A percentile compares a stretch with the other conserved stretches of the same genome.
Evolutionary conservation across 176 grass and related monocot genomes (phyloP).

Genomic region (Luzula sylvatica): DNA sequence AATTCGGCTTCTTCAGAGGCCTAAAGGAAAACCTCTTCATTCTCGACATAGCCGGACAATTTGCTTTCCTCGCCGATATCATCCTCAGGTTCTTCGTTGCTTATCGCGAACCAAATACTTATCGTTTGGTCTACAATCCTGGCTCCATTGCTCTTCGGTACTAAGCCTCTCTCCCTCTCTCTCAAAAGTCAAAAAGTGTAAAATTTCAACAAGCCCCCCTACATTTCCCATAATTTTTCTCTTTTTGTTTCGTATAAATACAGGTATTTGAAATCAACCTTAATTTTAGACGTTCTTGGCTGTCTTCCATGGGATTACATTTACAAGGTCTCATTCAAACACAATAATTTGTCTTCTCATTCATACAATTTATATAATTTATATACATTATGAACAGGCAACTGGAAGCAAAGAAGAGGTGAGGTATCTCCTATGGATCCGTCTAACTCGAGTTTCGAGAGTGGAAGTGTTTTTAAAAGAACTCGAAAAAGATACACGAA

Average conservation of each 20-base stretch:
- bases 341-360: background rate
- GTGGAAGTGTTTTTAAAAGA: conserved; percentile 51
- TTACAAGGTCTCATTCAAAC: conserved; percentile 61
- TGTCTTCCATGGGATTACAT: conserved; percentile 95
- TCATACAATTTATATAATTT: too few species aligned
- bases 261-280: conserved; percentile 73
- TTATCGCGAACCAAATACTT: conserved; percentile 73
- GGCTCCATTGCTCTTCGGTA: conserved; percentile 59
- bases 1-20: conserved; percentile 88
- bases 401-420: conserved; percentile 73
- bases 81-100: conserved; percentile 56
- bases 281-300: conserved; percentile 63
- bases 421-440: conserved; percentile 90
- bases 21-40: conserved; percentile 66
- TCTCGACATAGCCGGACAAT: conserved; percentile 72
- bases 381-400: conserved; percentile 39
- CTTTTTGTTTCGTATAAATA: background rate
- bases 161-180: background rate
- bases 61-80: conserved; percentile 71
- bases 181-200: background rate
- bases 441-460: conserved; percentile 55
- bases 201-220: too few species aligned
- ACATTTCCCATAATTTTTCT: too few species aligned
- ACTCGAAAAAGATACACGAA: conserved; percentile 87
- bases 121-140: conserved; percentile 41